These are phyloP conservation scores for Clarireedia paspali DNA, from an alignment of 2,329 filamentous ascomycete species.

Conservation along the genomic window DNA sequence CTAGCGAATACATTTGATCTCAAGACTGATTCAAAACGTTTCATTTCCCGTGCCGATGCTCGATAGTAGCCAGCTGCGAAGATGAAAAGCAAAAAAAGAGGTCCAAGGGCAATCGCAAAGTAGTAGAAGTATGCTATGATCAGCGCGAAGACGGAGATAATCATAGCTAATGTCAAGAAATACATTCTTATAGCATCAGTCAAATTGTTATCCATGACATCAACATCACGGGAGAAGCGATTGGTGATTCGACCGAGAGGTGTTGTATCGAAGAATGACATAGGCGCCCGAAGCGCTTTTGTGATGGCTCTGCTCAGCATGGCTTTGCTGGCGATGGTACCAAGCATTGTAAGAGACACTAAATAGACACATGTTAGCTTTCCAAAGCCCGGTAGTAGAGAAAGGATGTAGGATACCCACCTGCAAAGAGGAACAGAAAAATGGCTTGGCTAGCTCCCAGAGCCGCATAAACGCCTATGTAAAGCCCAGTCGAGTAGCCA, in stretches of 20 bases:
- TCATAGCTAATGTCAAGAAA: conserved; percentile 75
- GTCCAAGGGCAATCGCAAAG: conserved; percentile 56
- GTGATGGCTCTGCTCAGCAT: conserved; percentile 77
- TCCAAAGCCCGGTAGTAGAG: background rate
- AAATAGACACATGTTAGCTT: background rate
- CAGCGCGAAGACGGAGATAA: conserved; percentile 74
- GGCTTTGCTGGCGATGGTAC: conserved; percentile 72
- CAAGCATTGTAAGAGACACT: conserved; percentile 60
- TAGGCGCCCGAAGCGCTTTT: conserved; percentile 63
- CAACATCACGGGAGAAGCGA: conserved; percentile 89
- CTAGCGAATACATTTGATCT: conserved; percentile 84
- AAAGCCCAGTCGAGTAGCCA: conserved; percentile 55
- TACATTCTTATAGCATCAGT: conserved; percentile 91
- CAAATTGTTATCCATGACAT: conserved; percentile 91
- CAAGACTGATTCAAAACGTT: conserved; percentile 85
- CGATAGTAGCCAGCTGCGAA: conserved; percentile 84
- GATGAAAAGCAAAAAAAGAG: conserved; percentile 69
- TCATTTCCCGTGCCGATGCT: conserved; percentile 85
- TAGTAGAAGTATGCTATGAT: conserved; percentile 96
- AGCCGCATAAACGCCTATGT: conserved; percentile 65
- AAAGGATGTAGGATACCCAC: background rate
- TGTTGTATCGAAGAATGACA: conserved; percentile 96
- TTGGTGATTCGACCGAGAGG: conserved; percentile 93
- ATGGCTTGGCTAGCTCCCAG: conserved; percentile 65
- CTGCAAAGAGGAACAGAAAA: conserved; percentile 76